Evolutionary conservation across 1,139 yeast genomes (phyloP), one percentile per base, ranked within the genome.

Genomic region (Debaryomycetaceae sp.): DNA sequence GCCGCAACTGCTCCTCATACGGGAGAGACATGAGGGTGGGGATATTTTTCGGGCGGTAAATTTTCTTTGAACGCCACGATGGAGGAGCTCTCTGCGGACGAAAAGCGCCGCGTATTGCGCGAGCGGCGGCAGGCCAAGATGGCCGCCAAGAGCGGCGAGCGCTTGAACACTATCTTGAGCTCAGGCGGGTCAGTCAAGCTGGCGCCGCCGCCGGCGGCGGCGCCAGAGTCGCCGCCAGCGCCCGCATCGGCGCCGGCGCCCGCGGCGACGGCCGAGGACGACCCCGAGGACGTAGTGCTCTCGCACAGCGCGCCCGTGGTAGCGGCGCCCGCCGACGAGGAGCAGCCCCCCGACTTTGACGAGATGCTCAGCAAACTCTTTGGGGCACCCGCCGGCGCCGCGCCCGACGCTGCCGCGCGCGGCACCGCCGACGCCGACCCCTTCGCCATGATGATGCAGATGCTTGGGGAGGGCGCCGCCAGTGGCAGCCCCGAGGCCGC

Each of bases 91-190:
- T 51, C 71, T 18, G 82, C 78, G 4, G 81, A 77, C 27, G 89
- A 82, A 45, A 79, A 75, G 56, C 72, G 79, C 44, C 61, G 65
- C 35, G 45, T 78, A 18, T 56, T 81, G 23, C 67, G 88, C 38
- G 88, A 82, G 48, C 69, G 86, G 48, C 66, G 89, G 43, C 81
- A 77, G 31, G 82, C 83, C 42, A 81, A 79, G 51, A 70, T 82
- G 65, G 63, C 68, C 32, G 81, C 83, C 3, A 68, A 69, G 29
- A 82, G 78, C 15, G 49, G 73, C 3, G 64, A 65, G 12, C 61
- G 91, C 36, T 55, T 82, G 45, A 75, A 71, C 40, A 71, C 40
- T 26, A 67, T 67, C 18, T 52, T 66, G 36, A 45, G 52, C 27
- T 68, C 58, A 42, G 71, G 72, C 2, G 56, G 67, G 3, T 63